Percentiles rank a stretch among this genome's conserved stretches.
phyloP scores from a whole-genome alignment of 2,329 filamentous ascomycete species.

The Colletotrichum salicis region DNA sequence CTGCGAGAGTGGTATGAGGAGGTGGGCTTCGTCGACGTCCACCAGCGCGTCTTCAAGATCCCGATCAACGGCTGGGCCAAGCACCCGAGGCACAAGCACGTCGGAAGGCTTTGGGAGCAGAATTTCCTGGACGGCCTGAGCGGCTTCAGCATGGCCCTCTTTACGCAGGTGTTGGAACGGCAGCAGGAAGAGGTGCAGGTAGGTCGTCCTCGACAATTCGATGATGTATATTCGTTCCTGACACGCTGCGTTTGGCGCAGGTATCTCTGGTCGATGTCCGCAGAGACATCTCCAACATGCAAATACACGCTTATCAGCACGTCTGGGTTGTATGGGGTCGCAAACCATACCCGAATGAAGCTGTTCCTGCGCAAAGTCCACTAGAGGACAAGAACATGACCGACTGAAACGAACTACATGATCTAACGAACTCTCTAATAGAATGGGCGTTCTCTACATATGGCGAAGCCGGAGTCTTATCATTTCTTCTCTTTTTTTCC shows the following conservation, averaged over 20 bases:
- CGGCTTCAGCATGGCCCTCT: slow-evolving; percentile 54
- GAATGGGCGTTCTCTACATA: background rate
- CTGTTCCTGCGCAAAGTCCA: background rate
- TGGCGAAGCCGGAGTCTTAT: background rate
- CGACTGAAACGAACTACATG: background rate
- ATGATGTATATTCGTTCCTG: too few species aligned
- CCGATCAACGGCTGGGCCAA: slow-evolving; percentile 66
- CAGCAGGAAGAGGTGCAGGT: slow-evolving; percentile 60
- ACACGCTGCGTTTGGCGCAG: slow-evolving; percentile 39
- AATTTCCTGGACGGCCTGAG: slow-evolving; percentile 56
- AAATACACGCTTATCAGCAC: slow-evolving; percentile 60
- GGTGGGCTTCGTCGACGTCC: slow-evolving; percentile 66
- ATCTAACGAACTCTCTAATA: background rate
- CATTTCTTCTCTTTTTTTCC: background rate
- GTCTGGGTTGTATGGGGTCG: slow-evolving; percentile 63
- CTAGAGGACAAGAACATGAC: background rate
- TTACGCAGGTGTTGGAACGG: slow-evolving; percentile 52
- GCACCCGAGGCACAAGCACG: slow-evolving; percentile 52
- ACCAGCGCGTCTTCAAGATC: slow-evolving; percentile 62
- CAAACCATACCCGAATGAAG: slow-evolving; percentile 56
- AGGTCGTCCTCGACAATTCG: too few species aligned
- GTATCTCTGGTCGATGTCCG: slow-evolving; percentile 61
- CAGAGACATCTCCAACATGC: slow-evolving; percentile 56
- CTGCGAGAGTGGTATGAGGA: slow-evolving; percentile 53
- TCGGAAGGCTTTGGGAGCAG: slow-evolving; percentile 58